Conservation (phyloP, 31 red algal species). For the Odonthalia washingtoniensis region DNA sequence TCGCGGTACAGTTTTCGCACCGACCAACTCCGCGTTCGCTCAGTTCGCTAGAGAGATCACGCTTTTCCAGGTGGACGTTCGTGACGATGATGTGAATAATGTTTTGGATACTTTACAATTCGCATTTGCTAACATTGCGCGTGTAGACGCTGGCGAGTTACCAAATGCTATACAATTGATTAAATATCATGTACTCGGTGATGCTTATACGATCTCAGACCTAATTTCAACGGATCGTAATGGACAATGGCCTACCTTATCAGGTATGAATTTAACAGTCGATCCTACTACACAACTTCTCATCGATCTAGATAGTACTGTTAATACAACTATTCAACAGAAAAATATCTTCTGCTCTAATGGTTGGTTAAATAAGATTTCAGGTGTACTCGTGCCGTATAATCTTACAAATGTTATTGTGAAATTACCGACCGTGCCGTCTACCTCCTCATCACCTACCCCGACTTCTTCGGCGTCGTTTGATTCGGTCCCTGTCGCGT, state of each 20-base stretch:
- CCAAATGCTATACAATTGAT: neutral
- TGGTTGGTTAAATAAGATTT: constrained; percentile 18
- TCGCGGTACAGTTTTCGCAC: neutral
- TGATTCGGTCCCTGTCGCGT: neutral
- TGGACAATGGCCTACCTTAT: neutral
- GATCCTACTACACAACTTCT: neutral
- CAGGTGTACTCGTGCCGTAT: constrained; percentile 23
- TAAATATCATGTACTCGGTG: neutral
- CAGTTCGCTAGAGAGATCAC: neutral
- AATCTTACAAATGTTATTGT: neutral
- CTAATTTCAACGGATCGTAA: neutral
- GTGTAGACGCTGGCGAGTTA: neutral
- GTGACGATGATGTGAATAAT: neutral
- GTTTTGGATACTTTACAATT: neutral
- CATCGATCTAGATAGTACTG: neutral
- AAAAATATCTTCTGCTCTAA: constrained; percentile 32
- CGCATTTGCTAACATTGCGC: neutral
- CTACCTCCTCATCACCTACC: neutral
- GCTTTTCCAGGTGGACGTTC: neutral
- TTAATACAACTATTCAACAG: neutral
- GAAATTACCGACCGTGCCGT: neutral
- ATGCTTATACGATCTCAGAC: neutral
- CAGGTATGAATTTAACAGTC: neutral
- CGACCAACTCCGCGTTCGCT: neutral
- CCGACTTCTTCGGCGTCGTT: neutral